These are phyloP conservation scores for Fomitopsis serialis DNA, from an alignment of 768 basidiomycete species.

Conservation along the genomic window DNA sequence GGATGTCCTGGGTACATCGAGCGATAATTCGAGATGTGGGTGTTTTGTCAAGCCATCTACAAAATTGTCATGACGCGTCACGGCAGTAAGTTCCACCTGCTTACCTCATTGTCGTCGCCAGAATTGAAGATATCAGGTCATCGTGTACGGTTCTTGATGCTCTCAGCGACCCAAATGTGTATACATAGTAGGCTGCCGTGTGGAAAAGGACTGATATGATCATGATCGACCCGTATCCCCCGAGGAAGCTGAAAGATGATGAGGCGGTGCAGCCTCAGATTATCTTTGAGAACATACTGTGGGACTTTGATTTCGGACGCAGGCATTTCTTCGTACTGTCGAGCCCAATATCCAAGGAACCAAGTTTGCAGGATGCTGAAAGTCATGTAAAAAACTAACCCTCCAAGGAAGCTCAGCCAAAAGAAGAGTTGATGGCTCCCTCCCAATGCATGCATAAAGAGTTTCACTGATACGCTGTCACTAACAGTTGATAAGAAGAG, in stretches of 20 bases:
- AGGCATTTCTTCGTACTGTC: conserved; percentile 15
- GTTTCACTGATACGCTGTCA: conserved; percentile 21
- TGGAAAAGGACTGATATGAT: conserved; percentile 27
- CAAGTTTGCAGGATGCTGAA: conserved; percentile 27
- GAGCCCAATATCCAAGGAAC: conserved; percentile 33
- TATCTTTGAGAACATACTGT: conserved; percentile 3
- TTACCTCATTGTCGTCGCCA: conserved; percentile 27
- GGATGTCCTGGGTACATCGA: conserved; percentile 65
- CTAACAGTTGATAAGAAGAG: too few relatives aligned
- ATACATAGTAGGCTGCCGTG: conserved; percentile 27
- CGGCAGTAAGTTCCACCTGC: neutral
- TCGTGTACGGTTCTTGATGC: conserved; percentile 52
- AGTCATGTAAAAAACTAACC: conserved; percentile 15
- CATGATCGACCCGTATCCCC: conserved; percentile 24
- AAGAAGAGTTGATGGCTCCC: conserved; percentile 23
- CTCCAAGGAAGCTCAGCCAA: conserved; percentile 22
- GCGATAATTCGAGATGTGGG: conserved; percentile 56
- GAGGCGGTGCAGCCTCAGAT: conserved; percentile 14
- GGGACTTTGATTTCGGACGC: conserved; percentile 9
- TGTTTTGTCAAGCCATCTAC: conserved; percentile 46
- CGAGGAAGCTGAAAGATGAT: conserved; percentile 41
- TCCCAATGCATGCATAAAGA: conserved; percentile 20
- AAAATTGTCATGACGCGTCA: neutral
- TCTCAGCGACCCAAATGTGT: conserved; percentile 40
- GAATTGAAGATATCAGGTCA: conserved; percentile 43